phyloP scores from a whole-genome alignment of 331 rosid genomes.

The Phaseolus coccineus region DNA sequence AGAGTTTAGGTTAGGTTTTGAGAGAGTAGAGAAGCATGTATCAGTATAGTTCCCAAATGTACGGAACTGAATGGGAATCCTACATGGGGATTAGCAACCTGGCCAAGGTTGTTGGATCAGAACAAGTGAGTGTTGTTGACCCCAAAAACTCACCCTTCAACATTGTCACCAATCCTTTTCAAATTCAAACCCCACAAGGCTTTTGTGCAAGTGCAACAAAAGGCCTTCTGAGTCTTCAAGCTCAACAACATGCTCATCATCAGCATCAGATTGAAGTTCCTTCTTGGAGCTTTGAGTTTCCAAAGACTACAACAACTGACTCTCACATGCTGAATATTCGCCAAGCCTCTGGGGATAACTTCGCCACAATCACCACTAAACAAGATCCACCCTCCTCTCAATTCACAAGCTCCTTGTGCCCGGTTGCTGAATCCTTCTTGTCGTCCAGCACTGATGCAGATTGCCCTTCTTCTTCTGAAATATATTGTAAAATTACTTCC shows the following conservation, averaged over 20 bases:
- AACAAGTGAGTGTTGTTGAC: conserved; percentile 40
- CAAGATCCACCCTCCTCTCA: conserved; percentile 36
- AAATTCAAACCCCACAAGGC: conserved; percentile 27
- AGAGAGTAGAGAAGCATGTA: conserved; percentile 17
- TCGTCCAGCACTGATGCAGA: conserved; percentile 29
- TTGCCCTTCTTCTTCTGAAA: conserved; percentile 40
- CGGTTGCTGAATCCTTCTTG: conserved; percentile 48
- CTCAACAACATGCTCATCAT: conserved; percentile 14
- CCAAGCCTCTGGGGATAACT: conserved; percentile 45
- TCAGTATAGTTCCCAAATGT: conserved; percentile 33
- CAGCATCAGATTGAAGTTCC: conserved; percentile 35
- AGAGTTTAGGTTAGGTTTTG: background rate
- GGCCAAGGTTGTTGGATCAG: conserved; percentile 48
- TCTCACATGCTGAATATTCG: conserved; percentile 11
- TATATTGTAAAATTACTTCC: conserved; percentile 27
- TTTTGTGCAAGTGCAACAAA: conserved; percentile 35
- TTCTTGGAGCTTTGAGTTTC: conserved; percentile 44
- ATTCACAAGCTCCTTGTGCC: conserved; percentile 41
- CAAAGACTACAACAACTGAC: conserved; percentile 13
- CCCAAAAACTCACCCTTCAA: conserved; percentile 24
- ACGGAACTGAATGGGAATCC: conserved; percentile 42
- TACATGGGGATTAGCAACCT: conserved; percentile 46
- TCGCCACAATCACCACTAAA: conserved; percentile 36
- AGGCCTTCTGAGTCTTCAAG: conserved; percentile 29
- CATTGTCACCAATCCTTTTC: conserved; percentile 30